phyloP scores from a whole-genome alignment of 2,329 filamentous ascomycete genomes.

The Sporothrix pseudoabietina region DNA sequence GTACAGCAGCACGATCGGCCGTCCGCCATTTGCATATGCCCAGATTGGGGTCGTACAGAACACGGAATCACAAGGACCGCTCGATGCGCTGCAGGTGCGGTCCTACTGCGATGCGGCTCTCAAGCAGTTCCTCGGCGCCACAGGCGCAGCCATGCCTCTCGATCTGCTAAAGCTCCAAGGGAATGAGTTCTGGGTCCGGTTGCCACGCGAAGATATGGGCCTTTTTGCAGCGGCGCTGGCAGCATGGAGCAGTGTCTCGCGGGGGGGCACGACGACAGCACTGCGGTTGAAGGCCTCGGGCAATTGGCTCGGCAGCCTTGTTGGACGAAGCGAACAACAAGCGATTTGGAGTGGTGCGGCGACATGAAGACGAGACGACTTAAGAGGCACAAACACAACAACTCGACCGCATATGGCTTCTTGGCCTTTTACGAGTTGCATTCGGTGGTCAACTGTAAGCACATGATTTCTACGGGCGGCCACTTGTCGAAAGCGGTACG shows the following conservation, averaged over 20 bases:
- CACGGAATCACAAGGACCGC: slow-evolving; percentile 32
- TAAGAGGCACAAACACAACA: not conserved
- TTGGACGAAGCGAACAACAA: slow-evolving; percentile 52
- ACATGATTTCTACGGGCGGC: not conserved
- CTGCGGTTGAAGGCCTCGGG: slow-evolving; percentile 61
- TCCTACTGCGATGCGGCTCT: slow-evolving; percentile 66
- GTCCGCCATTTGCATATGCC: slow-evolving; percentile 58
- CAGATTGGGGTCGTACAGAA: slow-evolving; percentile 53
- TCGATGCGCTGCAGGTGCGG: slow-evolving; percentile 66
- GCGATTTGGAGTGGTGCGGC: slow-evolving; percentile 49
- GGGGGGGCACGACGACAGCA: slow-evolving; percentile 48
- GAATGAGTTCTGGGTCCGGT: slow-evolving; percentile 64
- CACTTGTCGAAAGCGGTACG: not conserved
- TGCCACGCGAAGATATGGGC: slow-evolving; percentile 62
- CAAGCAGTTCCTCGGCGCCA: slow-evolving; percentile 68
- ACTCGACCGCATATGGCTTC: not conserved
- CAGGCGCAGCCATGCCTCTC: slow-evolving; percentile 66
- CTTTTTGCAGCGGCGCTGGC: slow-evolving; percentile 66
- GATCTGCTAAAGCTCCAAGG: slow-evolving; percentile 68
- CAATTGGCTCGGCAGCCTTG: slow-evolving; percentile 64
- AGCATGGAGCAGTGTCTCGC: slow-evolving; percentile 59
- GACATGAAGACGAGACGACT: not conserved
- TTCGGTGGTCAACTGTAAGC: too few species aligned
- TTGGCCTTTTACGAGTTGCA: not conserved
- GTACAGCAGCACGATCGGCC: slow-evolving; percentile 54